Evolutionary conservation across 192 early-diverging fungal species (phyloP).

Genomic region (Backusella luteola): DNA sequence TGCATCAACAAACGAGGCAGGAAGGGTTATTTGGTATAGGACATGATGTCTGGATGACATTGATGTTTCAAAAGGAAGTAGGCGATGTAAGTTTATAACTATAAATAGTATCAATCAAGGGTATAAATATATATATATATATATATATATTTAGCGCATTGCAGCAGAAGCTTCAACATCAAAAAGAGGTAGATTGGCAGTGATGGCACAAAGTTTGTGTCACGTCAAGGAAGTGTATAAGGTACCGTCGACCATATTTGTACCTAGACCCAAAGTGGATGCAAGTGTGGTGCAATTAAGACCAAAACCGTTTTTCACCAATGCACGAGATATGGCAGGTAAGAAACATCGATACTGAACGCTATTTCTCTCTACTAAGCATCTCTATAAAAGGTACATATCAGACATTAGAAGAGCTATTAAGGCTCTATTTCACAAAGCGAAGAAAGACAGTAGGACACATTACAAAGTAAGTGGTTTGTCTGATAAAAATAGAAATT

Average conservation of each 20-base stretch:
- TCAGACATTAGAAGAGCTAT: slow-evolving; percentile 56
- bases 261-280: slow-evolving; percentile 77
- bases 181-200: slow-evolving; percentile 63
- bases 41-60: slow-evolving; percentile 58
- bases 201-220: slow-evolving; percentile 71
- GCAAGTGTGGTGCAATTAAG: slow-evolving; percentile 70
- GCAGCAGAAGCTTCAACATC: slow-evolving; percentile 49
- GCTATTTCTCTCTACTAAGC: no score
- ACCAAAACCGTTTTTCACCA: slow-evolving; percentile 33
- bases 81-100: slow-evolving; percentile 42
- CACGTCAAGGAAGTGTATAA: slow-evolving; percentile 60
- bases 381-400: slow-evolving; percentile 38
- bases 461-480: slow-evolving; percentile 44
- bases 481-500: neutral
- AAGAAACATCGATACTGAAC: neutral
- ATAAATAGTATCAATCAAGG: neutral
- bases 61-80: slow-evolving; percentile 87
- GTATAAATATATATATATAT: neutral
- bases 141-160: slow-evolving; percentile 44
- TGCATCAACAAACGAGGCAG: slow-evolving; percentile 51
- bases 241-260: slow-evolving; percentile 62
- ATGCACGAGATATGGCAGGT: slow-evolving; percentile 24
- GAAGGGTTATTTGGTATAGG: slow-evolving; percentile 60
- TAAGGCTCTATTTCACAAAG: slow-evolving; percentile 66
- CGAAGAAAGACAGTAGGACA: slow-evolving; percentile 64